Evolutionary conservation across 331 rosid species (phyloP).

Genomic region (Malus hybrid): DNA sequence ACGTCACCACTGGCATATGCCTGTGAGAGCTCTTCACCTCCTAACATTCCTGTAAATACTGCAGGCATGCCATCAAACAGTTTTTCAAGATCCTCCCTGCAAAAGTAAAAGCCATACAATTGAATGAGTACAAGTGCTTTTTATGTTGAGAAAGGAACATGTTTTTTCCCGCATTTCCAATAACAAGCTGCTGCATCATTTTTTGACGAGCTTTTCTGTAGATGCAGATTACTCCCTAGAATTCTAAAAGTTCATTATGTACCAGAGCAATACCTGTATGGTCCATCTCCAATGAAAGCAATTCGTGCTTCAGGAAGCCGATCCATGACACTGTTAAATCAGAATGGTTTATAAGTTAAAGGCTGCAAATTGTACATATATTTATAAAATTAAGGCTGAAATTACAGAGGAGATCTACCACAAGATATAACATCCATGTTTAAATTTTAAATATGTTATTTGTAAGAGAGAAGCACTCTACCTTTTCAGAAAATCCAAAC

Average conservation of each 20-base stretch:
- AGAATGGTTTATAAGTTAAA: constrained; percentile 22
- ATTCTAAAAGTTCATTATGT: neutral
- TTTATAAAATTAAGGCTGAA: neutral
- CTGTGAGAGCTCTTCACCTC: constrained; percentile 91
- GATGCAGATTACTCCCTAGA: neutral
- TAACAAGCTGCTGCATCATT: neutral
- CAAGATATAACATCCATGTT: neutral
- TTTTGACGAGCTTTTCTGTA: neutral
- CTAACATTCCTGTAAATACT: constrained; percentile 89
- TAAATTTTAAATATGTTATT: neutral
- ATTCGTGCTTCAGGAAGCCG: constrained; percentile 81
- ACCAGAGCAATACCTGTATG: constrained; percentile 55
- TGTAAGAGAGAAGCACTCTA: constrained; percentile 20
- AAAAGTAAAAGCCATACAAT: constrained; percentile 7
- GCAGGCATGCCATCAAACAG: constrained; percentile 87
- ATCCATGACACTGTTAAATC: constrained; percentile 71
- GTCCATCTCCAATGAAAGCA: constrained; percentile 94
- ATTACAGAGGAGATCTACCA: neutral
- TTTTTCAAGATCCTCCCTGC: constrained; percentile 84
- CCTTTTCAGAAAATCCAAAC: constrained; percentile 89
- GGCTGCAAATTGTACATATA: neutral
- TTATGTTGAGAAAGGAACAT: neutral
- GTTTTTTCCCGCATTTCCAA: neutral
- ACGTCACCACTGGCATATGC: constrained; percentile 97
- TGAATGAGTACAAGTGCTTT: neutral